Conservation (phyloP, 2,329 filamentous ascomycete species). For the Colletotrichum somersetense region DNA sequence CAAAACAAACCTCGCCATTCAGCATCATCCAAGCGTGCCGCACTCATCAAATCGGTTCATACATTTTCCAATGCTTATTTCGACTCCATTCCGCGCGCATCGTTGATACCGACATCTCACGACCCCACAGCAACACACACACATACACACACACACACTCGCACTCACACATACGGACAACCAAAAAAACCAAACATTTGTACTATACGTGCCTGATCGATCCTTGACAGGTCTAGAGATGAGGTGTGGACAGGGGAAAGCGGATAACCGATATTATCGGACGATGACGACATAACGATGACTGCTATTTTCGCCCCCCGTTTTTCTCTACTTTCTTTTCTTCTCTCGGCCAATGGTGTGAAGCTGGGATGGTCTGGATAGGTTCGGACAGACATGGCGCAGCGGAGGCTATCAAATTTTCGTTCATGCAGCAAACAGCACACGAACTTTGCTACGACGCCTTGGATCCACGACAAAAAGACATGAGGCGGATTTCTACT, state of each 20-base stretch:
- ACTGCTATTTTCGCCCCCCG: not conserved
- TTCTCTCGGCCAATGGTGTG: conserved; percentile 12
- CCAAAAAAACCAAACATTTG: conserved; percentile 6
- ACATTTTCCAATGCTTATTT: conserved; percentile 5
- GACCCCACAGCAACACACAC: conserved; percentile 3
- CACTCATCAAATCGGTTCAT: conserved; percentile 29
- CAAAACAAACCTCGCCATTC: conserved; percentile 25
- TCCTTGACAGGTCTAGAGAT: conserved; percentile 27
- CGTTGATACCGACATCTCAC: conserved; percentile 35
- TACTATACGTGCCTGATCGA: conserved; percentile 24
- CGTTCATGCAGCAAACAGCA: conserved; percentile 36
- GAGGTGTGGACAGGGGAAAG: conserved; percentile 16
- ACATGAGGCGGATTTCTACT: conserved; percentile 36
- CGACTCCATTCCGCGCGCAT: conserved; percentile 28
- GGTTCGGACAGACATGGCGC: not conserved
- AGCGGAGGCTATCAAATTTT: conserved; percentile 1
- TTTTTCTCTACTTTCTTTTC: not conserved
- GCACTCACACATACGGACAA: not conserved
- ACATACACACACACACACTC: not conserved
- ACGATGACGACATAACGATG: conserved; percentile 36
- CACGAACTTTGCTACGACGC: conserved; percentile 41
- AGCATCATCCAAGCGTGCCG: conserved; percentile 38
- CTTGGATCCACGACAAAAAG: conserved; percentile 39
- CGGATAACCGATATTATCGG: conserved; percentile 15
- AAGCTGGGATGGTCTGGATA: not conserved